Conservation (phyloP, 768 basidiomycete species). For the Hypholoma fasciculare region DNA sequence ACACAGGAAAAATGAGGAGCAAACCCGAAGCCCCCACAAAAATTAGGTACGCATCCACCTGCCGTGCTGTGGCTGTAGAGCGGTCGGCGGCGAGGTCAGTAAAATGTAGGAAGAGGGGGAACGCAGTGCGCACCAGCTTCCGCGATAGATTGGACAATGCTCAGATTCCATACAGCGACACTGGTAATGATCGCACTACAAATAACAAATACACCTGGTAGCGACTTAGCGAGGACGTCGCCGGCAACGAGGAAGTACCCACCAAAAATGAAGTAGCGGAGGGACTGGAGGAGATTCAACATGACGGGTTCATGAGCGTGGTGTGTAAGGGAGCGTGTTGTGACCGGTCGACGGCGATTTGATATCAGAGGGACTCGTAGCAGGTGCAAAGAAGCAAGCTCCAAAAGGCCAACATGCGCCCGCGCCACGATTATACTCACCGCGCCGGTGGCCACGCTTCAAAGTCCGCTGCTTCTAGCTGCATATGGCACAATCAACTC, state of each 20-base stretch:
- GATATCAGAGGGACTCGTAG: conserved; percentile 10
- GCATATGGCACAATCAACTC: conserved; percentile 2
- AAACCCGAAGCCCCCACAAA: conserved; percentile 62
- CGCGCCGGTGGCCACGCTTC: conserved; percentile 2
- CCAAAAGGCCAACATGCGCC: conserved; percentile 10
- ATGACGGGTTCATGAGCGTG: conserved; percentile 38
- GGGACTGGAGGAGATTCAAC: conserved; percentile 44
- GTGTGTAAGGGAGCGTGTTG: conserved; percentile 29
- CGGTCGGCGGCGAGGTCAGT: not conserved
- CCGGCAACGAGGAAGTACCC: conserved; percentile 12
- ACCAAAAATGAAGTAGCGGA: conserved; percentile 68
- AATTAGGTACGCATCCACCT: conserved; percentile 60
- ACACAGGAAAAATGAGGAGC: conserved; percentile 60
- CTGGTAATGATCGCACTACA: conserved; percentile 68
- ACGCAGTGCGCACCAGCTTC: conserved; percentile 37
- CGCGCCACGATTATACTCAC: conserved; percentile 12
- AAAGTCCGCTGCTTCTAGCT: conserved; percentile 15
- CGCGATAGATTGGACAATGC: conserved; percentile 38
- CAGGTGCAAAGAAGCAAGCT: conserved; percentile 18
- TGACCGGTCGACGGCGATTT: conserved; percentile 32
- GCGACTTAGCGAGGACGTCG: not conserved
- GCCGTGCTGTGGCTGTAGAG: conserved; percentile 29
- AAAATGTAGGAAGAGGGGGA: not conserved
- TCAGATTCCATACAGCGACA: conserved; percentile 69
- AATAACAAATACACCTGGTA: conserved; percentile 55